Percentiles rank a stretch among this genome's conserved stretches.
Conservation (phyloP, 495 filamentous ascomycete species). For the Xylaria acuta region DNA sequence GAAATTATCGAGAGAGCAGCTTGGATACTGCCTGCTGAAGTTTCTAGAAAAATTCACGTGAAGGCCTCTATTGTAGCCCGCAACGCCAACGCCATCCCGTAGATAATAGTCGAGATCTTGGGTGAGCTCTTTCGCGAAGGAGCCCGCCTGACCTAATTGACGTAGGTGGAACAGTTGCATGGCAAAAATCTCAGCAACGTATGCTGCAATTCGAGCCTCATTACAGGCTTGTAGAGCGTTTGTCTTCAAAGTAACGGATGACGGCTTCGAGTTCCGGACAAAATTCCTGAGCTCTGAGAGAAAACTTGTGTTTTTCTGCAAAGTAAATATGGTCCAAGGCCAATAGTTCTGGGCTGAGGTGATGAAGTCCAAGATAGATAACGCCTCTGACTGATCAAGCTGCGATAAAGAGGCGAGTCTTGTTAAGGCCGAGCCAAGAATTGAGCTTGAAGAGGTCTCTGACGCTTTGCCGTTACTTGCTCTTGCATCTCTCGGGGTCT, state of each 20-base stretch:
- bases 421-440: slow-evolving; percentile 78
- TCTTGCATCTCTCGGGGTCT: slow-evolving; percentile 75
- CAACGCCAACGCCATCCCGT: slow-evolving; percentile 72
- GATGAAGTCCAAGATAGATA: slow-evolving; percentile 85
- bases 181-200: slow-evolving; percentile 85
- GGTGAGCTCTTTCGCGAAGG: slow-evolving; percentile 70
- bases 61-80: slow-evolving; percentile 82
- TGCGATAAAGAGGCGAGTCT: slow-evolving; percentile 71
- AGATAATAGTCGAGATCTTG: slow-evolving; percentile 78
- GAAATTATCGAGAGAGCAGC: slow-evolving; percentile 73
- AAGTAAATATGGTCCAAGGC: slow-evolving; percentile 83
- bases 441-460: slow-evolving; percentile 59
- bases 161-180: slow-evolving; percentile 86
- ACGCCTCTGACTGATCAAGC: slow-evolving; percentile 63
- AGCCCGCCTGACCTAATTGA: slow-evolving; percentile 68
- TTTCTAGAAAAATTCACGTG: slow-evolving; percentile 86
- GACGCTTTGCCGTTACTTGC: slow-evolving; percentile 59
- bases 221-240: slow-evolving; percentile 58
- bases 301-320: slow-evolving; percentile 76
- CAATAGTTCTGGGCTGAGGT: slow-evolving; percentile 85
- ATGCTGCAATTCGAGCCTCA: slow-evolving; percentile 76
- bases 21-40: slow-evolving; percentile 75
- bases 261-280: slow-evolving; percentile 65
- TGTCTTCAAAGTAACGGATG: slow-evolving; percentile 52
- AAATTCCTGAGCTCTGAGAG: slow-evolving; percentile 71